Conservation (phyloP, 1,139 yeast species). For the Scheffersomyces segobiensis region DNA sequence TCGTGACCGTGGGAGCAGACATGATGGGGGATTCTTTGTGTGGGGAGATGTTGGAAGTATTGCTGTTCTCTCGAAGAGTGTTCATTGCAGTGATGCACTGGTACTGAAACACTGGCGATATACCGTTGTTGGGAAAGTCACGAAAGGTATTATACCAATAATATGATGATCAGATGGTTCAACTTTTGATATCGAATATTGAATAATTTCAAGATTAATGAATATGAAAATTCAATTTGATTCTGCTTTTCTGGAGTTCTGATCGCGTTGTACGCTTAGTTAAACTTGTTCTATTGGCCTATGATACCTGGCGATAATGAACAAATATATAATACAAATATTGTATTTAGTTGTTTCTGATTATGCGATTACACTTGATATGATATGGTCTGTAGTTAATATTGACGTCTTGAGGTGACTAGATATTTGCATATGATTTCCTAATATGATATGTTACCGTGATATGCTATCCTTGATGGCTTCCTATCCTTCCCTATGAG, state of each 20-base stretch:
- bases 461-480: neutral
- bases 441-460: neutral
- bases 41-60: constrained; percentile 8
- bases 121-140: neutral
- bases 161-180: neutral
- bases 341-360: neutral
- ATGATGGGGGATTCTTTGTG: neutral
- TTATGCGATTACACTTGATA: neutral
- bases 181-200: neutral
- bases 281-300: neutral
- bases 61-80: constrained; percentile 10
- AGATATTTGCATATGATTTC: neutral
- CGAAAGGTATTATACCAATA: neutral
- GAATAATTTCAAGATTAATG: neutral
- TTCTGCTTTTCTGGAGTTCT: neutral
- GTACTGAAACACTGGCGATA: neutral
- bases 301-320: neutral
- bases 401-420: neutral
- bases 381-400: neutral
- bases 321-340: neutral
- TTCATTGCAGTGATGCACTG: constrained; percentile 5
- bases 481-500: neutral
- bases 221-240: neutral
- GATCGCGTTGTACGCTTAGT: neutral
- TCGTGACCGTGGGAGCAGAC: neutral